Conservation (phyloP, 1,284 basidiomycete genomes). For the Heterobasidion irregulare region DNA sequence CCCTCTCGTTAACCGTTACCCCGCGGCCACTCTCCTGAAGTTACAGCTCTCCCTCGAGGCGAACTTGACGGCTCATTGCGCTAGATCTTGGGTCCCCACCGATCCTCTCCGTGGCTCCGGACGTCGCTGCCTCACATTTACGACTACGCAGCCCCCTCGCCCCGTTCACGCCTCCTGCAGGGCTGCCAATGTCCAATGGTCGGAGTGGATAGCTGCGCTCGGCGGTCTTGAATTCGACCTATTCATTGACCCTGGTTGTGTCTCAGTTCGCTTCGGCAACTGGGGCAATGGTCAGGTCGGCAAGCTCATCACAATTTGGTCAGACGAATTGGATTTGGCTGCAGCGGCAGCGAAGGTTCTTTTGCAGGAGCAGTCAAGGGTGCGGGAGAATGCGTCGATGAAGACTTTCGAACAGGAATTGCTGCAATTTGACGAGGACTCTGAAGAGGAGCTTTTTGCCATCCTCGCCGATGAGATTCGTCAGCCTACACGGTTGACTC, state of each 20-base stretch:
- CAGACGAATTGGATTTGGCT: slow-evolving; percentile 25
- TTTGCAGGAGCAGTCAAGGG: not conserved
- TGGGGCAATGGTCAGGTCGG: slow-evolving; percentile 24
- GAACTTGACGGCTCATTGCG: slow-evolving; percentile 59
- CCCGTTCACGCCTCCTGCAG: slow-evolving; percentile 62
- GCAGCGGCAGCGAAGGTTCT: slow-evolving; percentile 10
- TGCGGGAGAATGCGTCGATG: slow-evolving; percentile 22
- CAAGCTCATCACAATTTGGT: slow-evolving; percentile 56
- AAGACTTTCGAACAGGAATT: slow-evolving; percentile 63
- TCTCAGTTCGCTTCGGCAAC: slow-evolving; percentile 51
- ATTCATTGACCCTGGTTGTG: slow-evolving; percentile 68
- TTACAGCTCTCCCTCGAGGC: slow-evolving; percentile 63
- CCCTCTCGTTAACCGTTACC: slow-evolving; percentile 46
- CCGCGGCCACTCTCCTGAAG: slow-evolving; percentile 50
- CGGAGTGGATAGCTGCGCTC: slow-evolving; percentile 62
- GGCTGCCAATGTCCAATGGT: slow-evolving; percentile 63
- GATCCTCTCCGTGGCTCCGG: slow-evolving; percentile 61
- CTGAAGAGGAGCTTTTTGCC: slow-evolving; percentile 63
- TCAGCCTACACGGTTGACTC: slow-evolving; percentile 59
- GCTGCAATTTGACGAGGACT: slow-evolving; percentile 54
- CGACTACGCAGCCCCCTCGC: slow-evolving; percentile 55
- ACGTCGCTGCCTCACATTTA: slow-evolving; percentile 65
- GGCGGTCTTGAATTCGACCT: slow-evolving; percentile 68
- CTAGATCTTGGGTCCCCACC: slow-evolving; percentile 51
- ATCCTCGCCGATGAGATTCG: slow-evolving; percentile 64